Base-by-base conservation (phyloP, 2,329 filamentous ascomycete genomes). In the Monosporascus sp. region DNA sequence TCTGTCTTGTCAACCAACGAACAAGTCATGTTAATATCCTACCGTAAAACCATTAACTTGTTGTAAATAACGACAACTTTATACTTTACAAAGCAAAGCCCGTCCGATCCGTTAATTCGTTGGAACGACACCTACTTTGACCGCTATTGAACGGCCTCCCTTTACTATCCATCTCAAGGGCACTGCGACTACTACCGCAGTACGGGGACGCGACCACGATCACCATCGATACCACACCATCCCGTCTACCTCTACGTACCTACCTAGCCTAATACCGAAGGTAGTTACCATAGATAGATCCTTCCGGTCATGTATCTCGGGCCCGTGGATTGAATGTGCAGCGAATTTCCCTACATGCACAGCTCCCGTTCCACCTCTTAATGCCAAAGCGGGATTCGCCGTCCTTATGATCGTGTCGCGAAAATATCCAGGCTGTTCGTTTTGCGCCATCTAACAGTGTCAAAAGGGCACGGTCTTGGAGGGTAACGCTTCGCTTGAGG, bases 351-450 rank as follows among this genome's bases (percentile, higher is more conserved):
- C 39, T 39, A 15, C 6, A 44, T 35, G 31, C 31, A 4, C 31
- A 35, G 11, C 31, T 35, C 1, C 31, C 31, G 31, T 18, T 14
- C 41, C 25, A 7, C 41, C 41, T 44, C 46, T 47, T 47, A 47
- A 31, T 41, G n/a, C 31, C 11, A 49, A 45, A 54, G 49, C 52
- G 37, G 14, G 47, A 54, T 49, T 48, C 49, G 45, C 52, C 52
- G 54, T 49, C 58, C 56, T 58, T 62, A 66, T 66, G 64, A 60
- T 61, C 59, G 57, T 59, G 52, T 58, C 56, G 57, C 64, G 55
- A 63, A 49, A 52, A 56, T 47, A 53, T 58, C 54, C 49, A 62
- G 48, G 58, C 49, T 56, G 51, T 60, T 59, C 60, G 43, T 18
- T 61, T 60, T 55, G 60, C 63, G 60, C 63, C 57, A 62, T 58